These are phyloP conservation scores for Aureoboletus auriporus DNA, from an alignment of 768 basidiomycete genomes.

Conservation along the genomic window DNA sequence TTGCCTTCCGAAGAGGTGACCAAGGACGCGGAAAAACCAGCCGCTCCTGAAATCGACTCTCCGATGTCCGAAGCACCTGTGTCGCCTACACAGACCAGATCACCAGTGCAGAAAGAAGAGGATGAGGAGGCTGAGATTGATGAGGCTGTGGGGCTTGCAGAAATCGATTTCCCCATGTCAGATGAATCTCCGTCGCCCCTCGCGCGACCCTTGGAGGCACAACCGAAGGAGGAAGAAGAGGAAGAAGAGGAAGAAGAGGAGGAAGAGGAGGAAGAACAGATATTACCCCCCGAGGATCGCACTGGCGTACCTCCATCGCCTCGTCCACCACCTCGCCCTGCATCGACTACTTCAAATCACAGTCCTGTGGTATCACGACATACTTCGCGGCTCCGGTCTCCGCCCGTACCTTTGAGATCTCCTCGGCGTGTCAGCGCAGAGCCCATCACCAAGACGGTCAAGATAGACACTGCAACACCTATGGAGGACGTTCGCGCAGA, in stretches of 20 bases:
- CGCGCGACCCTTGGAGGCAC: slow-evolving; percentile 8
- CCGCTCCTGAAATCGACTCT: slow-evolving; percentile 23
- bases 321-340: slow-evolving; percentile 1
- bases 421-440: slow-evolving; percentile 5
- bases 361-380: slow-evolving; percentile 18
- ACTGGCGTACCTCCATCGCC: slow-evolving; percentile 4
- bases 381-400: slow-evolving; percentile 14
- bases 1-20: slow-evolving; percentile 10
- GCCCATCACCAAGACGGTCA: slow-evolving; percentile 7
- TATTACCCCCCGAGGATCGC: slow-evolving; percentile 2
- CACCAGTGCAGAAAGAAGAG: slow-evolving; percentile 23
- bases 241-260: slow-evolving; percentile 13
- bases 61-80: slow-evolving; percentile 32
- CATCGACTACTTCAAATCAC: slow-evolving; percentile 9
- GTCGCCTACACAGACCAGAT: slow-evolving; percentile 22
- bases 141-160: slow-evolving; percentile 7
- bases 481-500: slow-evolving; percentile 21
- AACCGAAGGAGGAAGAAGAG: slow-evolving; percentile 14
- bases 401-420: slow-evolving; percentile 4
- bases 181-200: slow-evolving; percentile 15
- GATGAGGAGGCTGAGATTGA: slow-evolving; percentile 23
- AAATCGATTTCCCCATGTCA: slow-evolving; percentile 13
- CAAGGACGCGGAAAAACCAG: slow-evolving; percentile 8
- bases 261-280: slow-evolving; percentile 9
- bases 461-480: slow-evolving; percentile 11